Percentiles rank a stretch among this genome's conserved stretches.
Evolutionary conservation across 75 land plant species (phyloP).

Genomic region (Sequoia sempervirens): DNA sequence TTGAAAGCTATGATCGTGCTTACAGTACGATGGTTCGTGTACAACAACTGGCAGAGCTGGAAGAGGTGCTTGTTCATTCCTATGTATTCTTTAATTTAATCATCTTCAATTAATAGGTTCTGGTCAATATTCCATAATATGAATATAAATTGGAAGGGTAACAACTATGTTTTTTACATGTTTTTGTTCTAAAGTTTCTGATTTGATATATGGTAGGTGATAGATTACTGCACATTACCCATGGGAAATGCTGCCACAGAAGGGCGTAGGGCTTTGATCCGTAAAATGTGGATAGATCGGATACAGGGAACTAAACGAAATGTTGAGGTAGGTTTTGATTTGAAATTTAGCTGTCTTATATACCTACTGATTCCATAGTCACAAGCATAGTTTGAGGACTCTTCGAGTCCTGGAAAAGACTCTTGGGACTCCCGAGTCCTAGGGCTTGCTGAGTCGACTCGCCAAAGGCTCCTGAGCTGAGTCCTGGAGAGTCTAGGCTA

Average conservation of each 20-base stretch:
- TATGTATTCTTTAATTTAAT: not conserved
- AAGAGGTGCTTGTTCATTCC: slow-evolving; percentile 57
- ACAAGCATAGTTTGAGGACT: no score
- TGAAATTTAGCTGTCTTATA: not conserved
- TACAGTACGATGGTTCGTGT: slow-evolving; percentile 99
- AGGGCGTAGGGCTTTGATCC: slow-evolving; percentile 67
- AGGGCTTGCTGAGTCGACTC: no score
- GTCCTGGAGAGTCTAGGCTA: no score
- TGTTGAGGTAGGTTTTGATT: slow-evolving; percentile 73
- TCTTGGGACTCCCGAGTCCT: no score
- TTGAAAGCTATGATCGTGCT: slow-evolving; percentile 99
- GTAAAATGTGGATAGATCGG: slow-evolving; percentile 98
- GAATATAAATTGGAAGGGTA: not conserved
- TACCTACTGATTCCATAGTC: not conserved
- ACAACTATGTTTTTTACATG: not conserved
- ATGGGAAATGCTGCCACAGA: slow-evolving; percentile 50
- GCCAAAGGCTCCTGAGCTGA: no score
- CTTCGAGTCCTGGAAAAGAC: no score
- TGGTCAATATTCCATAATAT: not conserved
- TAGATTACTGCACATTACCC: slow-evolving; percentile 86
- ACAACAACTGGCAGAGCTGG: slow-evolving; percentile 93
- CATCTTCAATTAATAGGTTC: not conserved
- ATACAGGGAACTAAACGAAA: slow-evolving; percentile 91
- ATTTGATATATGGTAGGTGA: slow-evolving; percentile 55
- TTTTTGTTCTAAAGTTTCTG: not conserved